These are phyloP conservation scores for Fragilariopsis cylindrus DNA, from an alignment of 108 stramenopile species.

Conservation along the genomic window DNA sequence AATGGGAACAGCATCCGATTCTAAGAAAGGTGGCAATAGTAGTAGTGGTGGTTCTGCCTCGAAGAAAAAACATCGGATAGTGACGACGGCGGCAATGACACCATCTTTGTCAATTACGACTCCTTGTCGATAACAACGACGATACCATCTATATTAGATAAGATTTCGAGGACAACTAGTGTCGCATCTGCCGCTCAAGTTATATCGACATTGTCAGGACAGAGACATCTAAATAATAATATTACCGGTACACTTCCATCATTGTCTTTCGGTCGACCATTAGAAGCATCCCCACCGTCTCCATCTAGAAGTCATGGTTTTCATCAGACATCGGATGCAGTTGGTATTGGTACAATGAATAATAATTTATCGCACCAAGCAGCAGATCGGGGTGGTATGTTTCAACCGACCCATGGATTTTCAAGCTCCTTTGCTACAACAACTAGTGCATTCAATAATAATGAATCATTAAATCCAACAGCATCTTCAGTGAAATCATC, in stretches of 20 bases:
- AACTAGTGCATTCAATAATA: neutral
- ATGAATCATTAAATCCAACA: neutral
- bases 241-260: neutral
- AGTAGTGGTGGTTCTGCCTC: slow-evolving; percentile 13
- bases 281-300: neutral
- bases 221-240: neutral
- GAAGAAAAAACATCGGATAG: slow-evolving; percentile 25
- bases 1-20: slow-evolving; percentile 30
- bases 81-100: neutral
- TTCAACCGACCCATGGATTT: slow-evolving; percentile 12
- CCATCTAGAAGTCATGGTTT: slow-evolving; percentile 12
- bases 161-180: slow-evolving; percentile 7
- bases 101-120: neutral
- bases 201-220: slow-evolving; percentile 29
- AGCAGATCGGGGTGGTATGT: slow-evolving; percentile 2
- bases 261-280: neutral
- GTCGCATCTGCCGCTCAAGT: slow-evolving; percentile 34
- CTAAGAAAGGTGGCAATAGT: neutral
- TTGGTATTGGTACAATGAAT: neutral
- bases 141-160: neutral
- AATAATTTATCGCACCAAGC: neutral
- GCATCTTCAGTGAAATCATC: neutral
- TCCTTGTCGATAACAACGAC: neutral
- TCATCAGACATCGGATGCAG: slow-evolving; percentile 10
- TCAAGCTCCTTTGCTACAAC: slow-evolving; percentile 2